Percentiles rank a stretch among this genome's conserved stretches.
phyloP scores from a whole-genome alignment of 805 yeast species.

The Schwanniomyces polymorphus region DNA sequence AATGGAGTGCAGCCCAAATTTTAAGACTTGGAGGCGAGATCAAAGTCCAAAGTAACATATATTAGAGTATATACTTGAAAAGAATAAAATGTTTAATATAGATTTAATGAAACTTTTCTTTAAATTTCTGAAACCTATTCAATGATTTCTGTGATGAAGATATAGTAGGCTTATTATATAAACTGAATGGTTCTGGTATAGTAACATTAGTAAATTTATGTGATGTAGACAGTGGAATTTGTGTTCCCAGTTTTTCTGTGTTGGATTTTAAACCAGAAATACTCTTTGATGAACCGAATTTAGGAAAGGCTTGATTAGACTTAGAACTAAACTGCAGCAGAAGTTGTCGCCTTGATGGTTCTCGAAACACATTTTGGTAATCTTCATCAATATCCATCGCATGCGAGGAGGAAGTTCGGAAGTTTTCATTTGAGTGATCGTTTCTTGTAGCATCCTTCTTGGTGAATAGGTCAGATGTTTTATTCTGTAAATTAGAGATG shows the following conservation, averaged over 20 bases:
- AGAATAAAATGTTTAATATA: not conserved
- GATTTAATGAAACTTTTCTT: slow-evolving; percentile 24
- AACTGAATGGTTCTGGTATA: slow-evolving; percentile 27
- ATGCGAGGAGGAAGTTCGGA: not conserved
- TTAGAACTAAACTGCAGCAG: not conserved
- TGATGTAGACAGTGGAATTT: slow-evolving; percentile 12
- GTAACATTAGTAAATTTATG: slow-evolving; percentile 12
- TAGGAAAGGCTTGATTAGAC: not conserved
- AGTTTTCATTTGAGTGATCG: slow-evolving; percentile 1
- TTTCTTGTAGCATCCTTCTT: slow-evolving; percentile 9
- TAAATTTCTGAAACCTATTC: slow-evolving; percentile 34
- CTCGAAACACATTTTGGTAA: not conserved
- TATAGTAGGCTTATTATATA: slow-evolving; percentile 40
- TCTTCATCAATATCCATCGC: not conserved
- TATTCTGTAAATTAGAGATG: slow-evolving; percentile 11
- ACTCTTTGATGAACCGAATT: not conserved
- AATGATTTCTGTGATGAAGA: slow-evolving; percentile 40
- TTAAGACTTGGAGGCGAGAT: slow-evolving; percentile 59
- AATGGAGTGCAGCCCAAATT: slow-evolving; percentile 73
- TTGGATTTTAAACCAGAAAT: slow-evolving; percentile 8
- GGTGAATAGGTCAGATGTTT: slow-evolving; percentile 8
- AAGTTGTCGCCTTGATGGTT: not conserved
- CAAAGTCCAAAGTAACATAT: slow-evolving; percentile 55
- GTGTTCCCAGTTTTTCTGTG: slow-evolving; percentile 3
- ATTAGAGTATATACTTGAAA: slow-evolving; percentile 9